Percentiles rank a stretch among this genome's conserved stretches.
Evolutionary conservation across 805 yeast genomes (phyloP).

Genomic region (Candida coleopterorum): DNA sequence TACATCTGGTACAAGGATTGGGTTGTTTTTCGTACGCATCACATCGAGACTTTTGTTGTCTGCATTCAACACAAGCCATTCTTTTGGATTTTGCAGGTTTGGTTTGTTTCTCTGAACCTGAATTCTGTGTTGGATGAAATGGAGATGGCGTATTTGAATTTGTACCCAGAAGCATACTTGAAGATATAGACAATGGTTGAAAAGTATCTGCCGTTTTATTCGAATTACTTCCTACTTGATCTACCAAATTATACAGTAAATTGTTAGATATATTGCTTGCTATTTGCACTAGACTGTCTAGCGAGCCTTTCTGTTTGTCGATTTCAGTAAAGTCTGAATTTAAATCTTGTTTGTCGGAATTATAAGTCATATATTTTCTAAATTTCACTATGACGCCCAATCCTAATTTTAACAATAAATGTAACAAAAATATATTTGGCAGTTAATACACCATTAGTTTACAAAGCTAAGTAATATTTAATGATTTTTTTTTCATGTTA

Average conservation of each 20-base stretch:
- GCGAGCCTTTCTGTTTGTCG: conserved; percentile 18
- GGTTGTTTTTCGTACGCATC: conserved; percentile 79
- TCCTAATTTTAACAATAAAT: too few relatives aligned
- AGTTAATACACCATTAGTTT: too few relatives aligned
- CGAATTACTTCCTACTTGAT: not conserved
- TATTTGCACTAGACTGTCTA: conserved; percentile 38
- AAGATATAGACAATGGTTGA: not conserved
- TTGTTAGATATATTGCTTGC: conserved; percentile 35
- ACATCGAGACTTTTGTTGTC: conserved; percentile 91
- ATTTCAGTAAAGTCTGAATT: not conserved
- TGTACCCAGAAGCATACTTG: conserved; percentile 1
- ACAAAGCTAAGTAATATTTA: too few relatives aligned
- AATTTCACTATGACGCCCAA: too few relatives aligned
- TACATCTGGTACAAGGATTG: conserved; percentile 77
- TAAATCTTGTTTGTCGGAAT: too few relatives aligned
- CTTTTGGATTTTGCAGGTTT: conserved; percentile 37
- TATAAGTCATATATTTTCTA: too few relatives aligned
- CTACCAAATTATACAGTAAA: not conserved
- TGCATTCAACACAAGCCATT: conserved; percentile 92
- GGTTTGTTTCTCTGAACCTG: not conserved
- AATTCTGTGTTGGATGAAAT: not conserved
- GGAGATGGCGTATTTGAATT: not conserved
- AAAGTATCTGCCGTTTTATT: not conserved
- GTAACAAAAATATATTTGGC: too few relatives aligned
- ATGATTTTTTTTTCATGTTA: too few relatives aligned